Conservation (phyloP, 805 yeast genomes). For the Saccharomycopsis babjevae region DNA sequence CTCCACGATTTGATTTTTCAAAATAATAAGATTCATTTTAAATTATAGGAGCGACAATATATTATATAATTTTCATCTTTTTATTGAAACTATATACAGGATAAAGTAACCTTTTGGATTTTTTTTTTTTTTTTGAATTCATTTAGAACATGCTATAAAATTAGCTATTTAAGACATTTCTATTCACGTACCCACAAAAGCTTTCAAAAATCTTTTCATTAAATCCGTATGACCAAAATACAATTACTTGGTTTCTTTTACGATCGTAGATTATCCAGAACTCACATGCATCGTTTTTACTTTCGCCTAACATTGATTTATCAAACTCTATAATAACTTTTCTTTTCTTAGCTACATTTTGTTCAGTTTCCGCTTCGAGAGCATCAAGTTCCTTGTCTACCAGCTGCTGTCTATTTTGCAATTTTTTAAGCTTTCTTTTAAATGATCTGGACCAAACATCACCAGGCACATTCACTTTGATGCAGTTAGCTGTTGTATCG, state of each 20-base stretch:
- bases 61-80: too few relatives aligned
- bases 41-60: too few relatives aligned
- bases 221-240: slow-evolving; percentile 15
- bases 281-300: background rate
- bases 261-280: slow-evolving; percentile 2
- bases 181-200: slow-evolving; percentile 11
- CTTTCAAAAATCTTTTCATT: slow-evolving; percentile 13
- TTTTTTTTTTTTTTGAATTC: background rate
- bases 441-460: slow-evolving; percentile 18
- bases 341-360: background rate
- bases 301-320: background rate
- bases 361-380: background rate
- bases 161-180: background rate
- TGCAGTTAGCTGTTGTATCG: background rate
- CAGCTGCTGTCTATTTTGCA: background rate
- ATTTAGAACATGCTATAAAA: background rate
- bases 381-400: too few relatives aligned
- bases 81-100: too few relatives aligned
- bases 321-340: background rate
- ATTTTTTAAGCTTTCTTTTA: slow-evolving; percentile 6
- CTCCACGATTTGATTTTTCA: too few relatives aligned
- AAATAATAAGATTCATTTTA: too few relatives aligned
- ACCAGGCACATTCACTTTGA: slow-evolving; percentile 9
- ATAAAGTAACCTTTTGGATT: too few relatives aligned
- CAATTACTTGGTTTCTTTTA: background rate